These are phyloP conservation scores for Ehretia macrophylla DNA, from an alignment of 257 asterid species.

Conservation along the genomic window DNA sequence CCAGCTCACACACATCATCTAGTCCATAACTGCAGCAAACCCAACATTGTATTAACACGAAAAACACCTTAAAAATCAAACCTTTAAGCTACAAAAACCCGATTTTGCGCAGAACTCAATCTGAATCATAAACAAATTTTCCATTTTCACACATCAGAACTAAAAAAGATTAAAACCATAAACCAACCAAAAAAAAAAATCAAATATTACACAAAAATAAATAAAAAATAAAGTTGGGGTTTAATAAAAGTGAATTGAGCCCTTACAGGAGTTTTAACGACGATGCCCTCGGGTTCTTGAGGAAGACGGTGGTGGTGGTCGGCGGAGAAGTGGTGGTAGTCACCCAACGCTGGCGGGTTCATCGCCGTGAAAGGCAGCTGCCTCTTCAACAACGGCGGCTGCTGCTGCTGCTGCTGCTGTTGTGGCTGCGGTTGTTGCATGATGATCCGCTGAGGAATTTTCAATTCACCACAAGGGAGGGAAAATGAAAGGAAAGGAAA, in stretches of 20 bases:
- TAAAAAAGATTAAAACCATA: no score
- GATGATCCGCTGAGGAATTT: constrained; percentile 35
- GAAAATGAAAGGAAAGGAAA: neutral
- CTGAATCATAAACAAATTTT: no score
- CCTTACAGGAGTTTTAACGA: constrained; percentile 69
- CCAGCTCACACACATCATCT: neutral
- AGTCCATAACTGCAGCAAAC: no score
- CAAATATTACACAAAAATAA: neutral
- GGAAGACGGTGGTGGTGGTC: constrained; percentile 25
- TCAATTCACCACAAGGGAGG: neutral
- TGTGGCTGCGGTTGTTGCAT: constrained; percentile 11
- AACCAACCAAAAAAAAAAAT: neutral
- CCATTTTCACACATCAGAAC: neutral
- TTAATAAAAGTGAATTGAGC: constrained; percentile 1
- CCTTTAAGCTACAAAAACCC: neutral
- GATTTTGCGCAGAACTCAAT: neutral
- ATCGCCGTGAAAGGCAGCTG: constrained; percentile 60
- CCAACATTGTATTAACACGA: no score
- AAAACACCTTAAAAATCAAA: neutral
- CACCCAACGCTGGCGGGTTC: constrained; percentile 73
- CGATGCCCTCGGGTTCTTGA: constrained; percentile 53
- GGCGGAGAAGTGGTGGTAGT: constrained; percentile 66
- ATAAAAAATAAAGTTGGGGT: neutral
- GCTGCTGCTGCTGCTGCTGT: constrained; percentile 38
- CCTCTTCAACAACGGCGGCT: constrained; percentile 41